Conservation (phyloP, 768 basidiomycete genomes). For the Panellus pusillus region DNA sequence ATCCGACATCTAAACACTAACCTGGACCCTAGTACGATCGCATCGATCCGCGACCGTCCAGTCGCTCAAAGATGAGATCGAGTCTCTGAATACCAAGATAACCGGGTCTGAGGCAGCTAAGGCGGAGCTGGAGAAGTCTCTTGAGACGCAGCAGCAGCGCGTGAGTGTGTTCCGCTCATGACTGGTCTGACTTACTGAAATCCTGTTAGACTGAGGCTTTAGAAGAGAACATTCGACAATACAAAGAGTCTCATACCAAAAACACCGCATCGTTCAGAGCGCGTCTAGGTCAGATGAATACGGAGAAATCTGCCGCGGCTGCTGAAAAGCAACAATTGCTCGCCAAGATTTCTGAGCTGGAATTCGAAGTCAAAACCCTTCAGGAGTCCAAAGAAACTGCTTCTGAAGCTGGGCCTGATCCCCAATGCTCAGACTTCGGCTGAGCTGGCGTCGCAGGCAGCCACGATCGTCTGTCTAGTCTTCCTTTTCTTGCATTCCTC, state of each 20-base stretch:
- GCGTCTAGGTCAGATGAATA: constrained; percentile 36
- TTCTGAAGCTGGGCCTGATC: constrained; percentile 23
- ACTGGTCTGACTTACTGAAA: not conserved
- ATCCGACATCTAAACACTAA: not conserved
- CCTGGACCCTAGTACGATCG: constrained; percentile 67
- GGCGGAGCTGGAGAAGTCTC: constrained; percentile 30
- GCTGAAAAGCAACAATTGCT: constrained; percentile 41
- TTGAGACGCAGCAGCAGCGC: constrained; percentile 29
- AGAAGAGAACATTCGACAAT: constrained; percentile 43
- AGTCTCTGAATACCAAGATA: constrained; percentile 40
- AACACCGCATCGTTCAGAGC: constrained; percentile 26
- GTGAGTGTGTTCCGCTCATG: constrained; percentile 24
- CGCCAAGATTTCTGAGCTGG: constrained; percentile 37
- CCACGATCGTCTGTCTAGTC: constrained; percentile 36
- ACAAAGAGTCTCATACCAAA: constrained; percentile 25
- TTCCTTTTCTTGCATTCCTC: not conserved
- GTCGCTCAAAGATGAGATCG: constrained; percentile 72
- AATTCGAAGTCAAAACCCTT: constrained; percentile 36
- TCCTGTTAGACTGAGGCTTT: constrained; percentile 38
- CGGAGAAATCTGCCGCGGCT: constrained; percentile 33
- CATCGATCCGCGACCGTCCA: constrained; percentile 83
- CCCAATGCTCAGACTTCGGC: constrained; percentile 20
- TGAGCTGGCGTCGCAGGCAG: constrained; percentile 33
- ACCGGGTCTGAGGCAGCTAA: constrained; percentile 14
- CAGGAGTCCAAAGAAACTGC: constrained; percentile 25